A percentile compares a stretch with the other conserved stretches of the same genome.
phyloP scores from a whole-genome alignment of 352 stramenopile genomes.

The Pelagophyceae sp. region DNA sequence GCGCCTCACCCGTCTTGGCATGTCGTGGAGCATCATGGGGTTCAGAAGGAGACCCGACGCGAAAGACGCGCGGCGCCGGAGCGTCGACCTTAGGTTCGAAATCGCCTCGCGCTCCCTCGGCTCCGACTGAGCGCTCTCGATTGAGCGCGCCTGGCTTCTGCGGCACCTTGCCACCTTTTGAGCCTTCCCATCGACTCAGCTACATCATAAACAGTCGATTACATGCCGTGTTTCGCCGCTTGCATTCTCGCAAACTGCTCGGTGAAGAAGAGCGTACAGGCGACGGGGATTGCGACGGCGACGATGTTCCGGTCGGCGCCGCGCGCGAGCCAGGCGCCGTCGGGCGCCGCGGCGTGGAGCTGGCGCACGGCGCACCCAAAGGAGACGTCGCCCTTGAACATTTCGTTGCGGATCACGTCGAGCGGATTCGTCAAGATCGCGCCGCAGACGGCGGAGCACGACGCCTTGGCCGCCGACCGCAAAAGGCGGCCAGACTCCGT shows the following conservation, averaged over 20 bases:
- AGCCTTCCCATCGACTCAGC: background rate
- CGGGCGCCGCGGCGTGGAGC: slow-evolving; percentile 42
- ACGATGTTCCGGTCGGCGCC: slow-evolving; percentile 70
- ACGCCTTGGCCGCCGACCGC: slow-evolving; percentile 52
- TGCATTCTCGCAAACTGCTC: slow-evolving; percentile 31
- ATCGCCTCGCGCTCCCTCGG: slow-evolving; percentile 10
- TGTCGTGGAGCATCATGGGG: too few species aligned
- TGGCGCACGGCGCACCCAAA: slow-evolving; percentile 39
- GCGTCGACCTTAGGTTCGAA: too few species aligned
- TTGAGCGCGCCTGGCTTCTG: too few species aligned
- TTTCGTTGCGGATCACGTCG: slow-evolving; percentile 74
- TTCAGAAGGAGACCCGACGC: too few species aligned
- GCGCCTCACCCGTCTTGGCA: too few species aligned
- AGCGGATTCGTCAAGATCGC: slow-evolving; percentile 68
- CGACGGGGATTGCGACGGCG: slow-evolving; percentile 63
- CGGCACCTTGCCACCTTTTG: too few species aligned
- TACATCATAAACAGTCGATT: background rate
- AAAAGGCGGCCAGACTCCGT: slow-evolving; percentile 40
- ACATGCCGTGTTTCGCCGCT: background rate
- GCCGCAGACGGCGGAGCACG: slow-evolving; percentile 52
- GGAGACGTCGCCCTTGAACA: slow-evolving; percentile 67
- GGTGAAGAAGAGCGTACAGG: slow-evolving; percentile 69
- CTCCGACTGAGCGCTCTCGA: too few species aligned
- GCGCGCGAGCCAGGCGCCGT: slow-evolving; percentile 42
- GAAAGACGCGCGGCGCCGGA: too few species aligned